Conservation (phyloP, 2,329 filamentous ascomycete species). For the Elsinoe ampelina region DNA sequence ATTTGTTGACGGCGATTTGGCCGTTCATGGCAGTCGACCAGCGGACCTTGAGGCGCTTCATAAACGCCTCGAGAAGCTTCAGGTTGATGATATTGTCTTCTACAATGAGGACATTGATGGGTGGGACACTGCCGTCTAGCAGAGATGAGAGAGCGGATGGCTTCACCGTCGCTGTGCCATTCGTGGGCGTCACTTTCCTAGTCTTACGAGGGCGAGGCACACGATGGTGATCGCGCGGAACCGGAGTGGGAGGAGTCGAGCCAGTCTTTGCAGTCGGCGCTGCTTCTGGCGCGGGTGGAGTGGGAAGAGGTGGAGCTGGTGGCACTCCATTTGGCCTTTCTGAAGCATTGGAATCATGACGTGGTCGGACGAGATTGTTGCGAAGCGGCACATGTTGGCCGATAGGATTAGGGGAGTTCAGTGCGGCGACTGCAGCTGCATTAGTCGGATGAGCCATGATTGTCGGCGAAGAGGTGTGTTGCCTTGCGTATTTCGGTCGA, state of each 20-base stretch:
- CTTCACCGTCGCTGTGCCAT: slow-evolving; percentile 41
- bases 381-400: slow-evolving; percentile 29
- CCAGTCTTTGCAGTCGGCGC: slow-evolving; percentile 18
- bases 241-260: slow-evolving; percentile 25
- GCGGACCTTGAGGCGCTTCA: slow-evolving; percentile 88
- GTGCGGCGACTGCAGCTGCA: slow-evolving; percentile 18
- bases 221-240: slow-evolving; percentile 9
- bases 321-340: slow-evolving; percentile 32
- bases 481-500: slow-evolving; percentile 52
- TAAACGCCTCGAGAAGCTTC: slow-evolving; percentile 84
- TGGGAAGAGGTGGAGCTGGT: slow-evolving; percentile 46
- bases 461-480: slow-evolving; percentile 75
- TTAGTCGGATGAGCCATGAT: slow-evolving; percentile 42
- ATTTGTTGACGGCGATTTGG: slow-evolving; percentile 84
- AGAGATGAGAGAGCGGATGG: slow-evolving; percentile 29
- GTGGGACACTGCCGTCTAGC: slow-evolving; percentile 75
- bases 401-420: slow-evolving; percentile 26
- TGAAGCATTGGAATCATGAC: slow-evolving; percentile 34
- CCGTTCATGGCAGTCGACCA: slow-evolving; percentile 98
- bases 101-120: slow-evolving; percentile 94
- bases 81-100: slow-evolving; percentile 99
- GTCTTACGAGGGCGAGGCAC: slow-evolving; percentile 14
- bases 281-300: slow-evolving; percentile 38
- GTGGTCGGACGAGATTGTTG: slow-evolving; percentile 23
- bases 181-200: slow-evolving; percentile 17